These are phyloP conservation scores for Umbelopsis sp. DNA, from an alignment of 192 early-diverging fungal species.

Conservation along the genomic window DNA sequence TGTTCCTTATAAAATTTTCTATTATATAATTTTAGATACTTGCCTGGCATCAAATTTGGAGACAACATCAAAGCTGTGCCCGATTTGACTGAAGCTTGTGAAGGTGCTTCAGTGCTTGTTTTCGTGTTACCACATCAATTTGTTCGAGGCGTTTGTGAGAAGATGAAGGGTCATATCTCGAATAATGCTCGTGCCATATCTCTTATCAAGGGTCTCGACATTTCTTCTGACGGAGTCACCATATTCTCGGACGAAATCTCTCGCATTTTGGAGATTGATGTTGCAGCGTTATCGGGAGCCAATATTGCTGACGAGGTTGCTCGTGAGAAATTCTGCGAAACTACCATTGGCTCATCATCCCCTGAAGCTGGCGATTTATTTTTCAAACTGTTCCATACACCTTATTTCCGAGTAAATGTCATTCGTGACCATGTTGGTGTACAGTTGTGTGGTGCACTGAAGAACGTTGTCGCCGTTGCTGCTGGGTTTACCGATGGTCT, in stretches of 20 bases:
- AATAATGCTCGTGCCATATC: conserved; percentile 83
- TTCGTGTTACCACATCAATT: conserved; percentile 97
- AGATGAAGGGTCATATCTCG: conserved; percentile 70
- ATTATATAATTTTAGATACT: conserved; percentile 47
- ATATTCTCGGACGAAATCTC: conserved; percentile 71
- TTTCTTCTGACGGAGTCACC: conserved; percentile 69
- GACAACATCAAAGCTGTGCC: conserved; percentile 83
- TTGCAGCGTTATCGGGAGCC: conserved; percentile 89
- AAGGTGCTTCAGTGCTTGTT: conserved; percentile 86
- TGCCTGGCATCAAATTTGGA: conserved; percentile 84
- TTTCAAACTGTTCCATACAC: conserved; percentile 81
- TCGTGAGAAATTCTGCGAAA: conserved; percentile 90
- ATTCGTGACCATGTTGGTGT: conserved; percentile 89
- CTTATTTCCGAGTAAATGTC: conserved; percentile 84
- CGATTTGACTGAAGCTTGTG: conserved; percentile 72
- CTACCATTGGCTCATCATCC: conserved; percentile 83
- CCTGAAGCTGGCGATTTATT: conserved; percentile 76
- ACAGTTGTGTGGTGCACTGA: conserved; percentile 95
- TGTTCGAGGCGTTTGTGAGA: conserved; percentile 76
- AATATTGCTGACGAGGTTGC: conserved; percentile 97
- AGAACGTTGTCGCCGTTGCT: conserved; percentile 95
- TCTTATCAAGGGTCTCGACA: conserved; percentile 91
- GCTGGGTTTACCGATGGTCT: conserved; percentile 93
- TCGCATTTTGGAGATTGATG: conserved; percentile 58
- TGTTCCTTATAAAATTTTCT: conserved; percentile 2